Evolutionary conservation across 495 filamentous ascomycete genomes (phyloP).

Genomic region (Aspergillus carlsbadensis): DNA sequence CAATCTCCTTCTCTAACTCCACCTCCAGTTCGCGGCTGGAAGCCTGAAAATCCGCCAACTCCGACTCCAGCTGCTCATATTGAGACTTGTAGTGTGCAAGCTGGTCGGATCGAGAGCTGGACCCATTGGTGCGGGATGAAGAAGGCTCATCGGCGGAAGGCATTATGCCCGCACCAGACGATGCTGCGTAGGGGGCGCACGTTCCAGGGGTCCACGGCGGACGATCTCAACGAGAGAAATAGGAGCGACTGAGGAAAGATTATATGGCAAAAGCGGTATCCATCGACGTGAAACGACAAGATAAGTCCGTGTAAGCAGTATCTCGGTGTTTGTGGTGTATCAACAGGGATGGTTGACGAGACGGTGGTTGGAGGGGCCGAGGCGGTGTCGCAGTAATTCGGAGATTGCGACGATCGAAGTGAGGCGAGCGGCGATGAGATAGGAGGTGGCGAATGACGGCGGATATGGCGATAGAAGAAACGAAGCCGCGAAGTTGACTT

Average conservation of each 20-base stretch:
- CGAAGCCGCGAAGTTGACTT: conserved; percentile 16
- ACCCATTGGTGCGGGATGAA: conserved; percentile 59
- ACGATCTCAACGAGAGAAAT: conserved; percentile 4
- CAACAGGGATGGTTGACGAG: conserved; percentile 24
- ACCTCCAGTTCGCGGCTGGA: conserved; percentile 92
- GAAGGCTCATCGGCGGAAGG: conserved; percentile 61
- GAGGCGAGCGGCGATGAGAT: conserved; percentile 13
- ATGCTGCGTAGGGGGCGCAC: conserved; percentile 25
- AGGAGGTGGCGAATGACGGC: conserved; percentile 11
- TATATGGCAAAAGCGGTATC: neutral
- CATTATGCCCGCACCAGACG: conserved; percentile 42
- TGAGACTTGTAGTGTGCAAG: conserved; percentile 92
- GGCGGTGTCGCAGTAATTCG: conserved; percentile 42
- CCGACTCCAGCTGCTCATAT: conserved; percentile 88
- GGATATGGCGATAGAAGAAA: conserved; percentile 8
- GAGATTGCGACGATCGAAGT: conserved; percentile 19
- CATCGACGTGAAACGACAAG: neutral
- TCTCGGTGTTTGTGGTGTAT: conserved; percentile 1
- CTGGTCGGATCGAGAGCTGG: conserved; percentile 64
- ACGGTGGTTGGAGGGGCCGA: conserved; percentile 34
- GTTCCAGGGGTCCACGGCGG: conserved; percentile 24
- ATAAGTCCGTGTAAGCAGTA: neutral
- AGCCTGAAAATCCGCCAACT: conserved; percentile 90
- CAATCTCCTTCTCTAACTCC: conserved; percentile 94
- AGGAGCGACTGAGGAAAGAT: neutral